Base-by-base conservation (phyloP, 805 yeast species). In the Blastobotrys terrestris region DNA sequence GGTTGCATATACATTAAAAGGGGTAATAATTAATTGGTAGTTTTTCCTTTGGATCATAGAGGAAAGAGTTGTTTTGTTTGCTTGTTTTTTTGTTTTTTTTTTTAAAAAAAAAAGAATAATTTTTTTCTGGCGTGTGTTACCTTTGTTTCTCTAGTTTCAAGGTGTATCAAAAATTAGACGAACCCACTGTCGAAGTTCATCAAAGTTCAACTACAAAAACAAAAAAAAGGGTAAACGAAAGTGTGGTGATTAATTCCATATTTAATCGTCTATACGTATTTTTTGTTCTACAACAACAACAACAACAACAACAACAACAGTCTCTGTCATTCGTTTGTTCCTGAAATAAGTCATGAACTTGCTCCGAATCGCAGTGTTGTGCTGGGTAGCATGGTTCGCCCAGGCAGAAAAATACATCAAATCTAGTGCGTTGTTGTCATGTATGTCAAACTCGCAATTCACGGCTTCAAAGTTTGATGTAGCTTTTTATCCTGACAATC, bases 391-490 rank as follows among this genome's bases (percentile, higher is more conserved):
- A 16, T 21, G 22, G 43, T 43, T 42, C 16, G 60, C 50, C 3
- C 16, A 22, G 41, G 78, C 74, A 0, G 66, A 61, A 39, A 58
- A 58, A 39, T 55, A 60, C 31, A 58, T 78, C 50, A 62, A 66
- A 46, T 72, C 94, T 0, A 67, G 80, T 16, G 88, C 97, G 6
- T 74, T 94, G 59, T 73, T 92, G 60, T 87, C 98, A 41, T 94
- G 99, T 73, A 91, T 90, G 96, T 84, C 82, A 44, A 74, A 86
- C 67, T 91, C 99, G 5, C 85, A 82, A 65, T 82, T 94, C 61
- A 82, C 96, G 2, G 92, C 97, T 3, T 79, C 90, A 6, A 79
- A 76, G 58, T 91, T 94, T 65, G 86, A 87, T 61, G 95, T 91
- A 49, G 70, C 70, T 44, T 87, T 77, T 67, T 84, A 72, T 63